These are phyloP conservation scores for Aspergillus quadricinctus DNA, from an alignment of 2,329 filamentous ascomycete species.

Conservation along the genomic window DNA sequence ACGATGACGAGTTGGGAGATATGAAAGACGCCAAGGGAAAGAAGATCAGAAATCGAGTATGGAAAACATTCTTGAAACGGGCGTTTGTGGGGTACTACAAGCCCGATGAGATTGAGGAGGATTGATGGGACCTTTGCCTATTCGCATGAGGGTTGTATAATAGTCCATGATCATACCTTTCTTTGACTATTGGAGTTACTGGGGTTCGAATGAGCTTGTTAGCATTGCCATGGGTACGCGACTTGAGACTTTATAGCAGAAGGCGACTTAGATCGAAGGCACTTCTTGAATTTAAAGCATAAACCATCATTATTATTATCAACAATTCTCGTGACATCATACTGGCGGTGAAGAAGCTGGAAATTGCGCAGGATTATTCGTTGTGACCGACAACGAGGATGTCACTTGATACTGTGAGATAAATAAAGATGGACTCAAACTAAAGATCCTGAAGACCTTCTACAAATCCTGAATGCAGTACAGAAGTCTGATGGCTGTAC, in stretches of 20 bases:
- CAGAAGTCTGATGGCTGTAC: not conserved
- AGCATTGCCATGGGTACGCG: not conserved
- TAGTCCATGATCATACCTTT: not conserved
- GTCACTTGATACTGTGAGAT: not conserved
- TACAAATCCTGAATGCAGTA: not conserved
- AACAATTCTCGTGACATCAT: not conserved
- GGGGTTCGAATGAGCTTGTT: not conserved
- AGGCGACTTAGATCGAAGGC: too few relatives aligned
- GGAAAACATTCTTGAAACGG: conserved; percentile 71
- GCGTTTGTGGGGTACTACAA: conserved; percentile 75
- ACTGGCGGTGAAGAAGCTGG: not conserved
- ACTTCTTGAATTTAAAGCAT: not conserved
- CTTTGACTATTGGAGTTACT: not conserved
- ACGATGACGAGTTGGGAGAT: conserved; percentile 12
- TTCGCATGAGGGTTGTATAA: not conserved
- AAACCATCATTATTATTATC: not conserved
- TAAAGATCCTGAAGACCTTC: not conserved
- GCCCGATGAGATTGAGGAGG: conserved; percentile 56
- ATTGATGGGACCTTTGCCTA: conserved; percentile 5
- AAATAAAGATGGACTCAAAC: not conserved
- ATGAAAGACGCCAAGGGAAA: conserved; percentile 39
- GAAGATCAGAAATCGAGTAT: conserved; percentile 56
- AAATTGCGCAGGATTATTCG: not conserved
- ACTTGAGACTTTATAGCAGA: not conserved
- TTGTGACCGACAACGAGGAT: not conserved